Percentiles rank a stretch among this genome's conserved stretches.
phyloP scores from a whole-genome alignment of 345 rosid species.

The Microcos paniculata region DNA sequence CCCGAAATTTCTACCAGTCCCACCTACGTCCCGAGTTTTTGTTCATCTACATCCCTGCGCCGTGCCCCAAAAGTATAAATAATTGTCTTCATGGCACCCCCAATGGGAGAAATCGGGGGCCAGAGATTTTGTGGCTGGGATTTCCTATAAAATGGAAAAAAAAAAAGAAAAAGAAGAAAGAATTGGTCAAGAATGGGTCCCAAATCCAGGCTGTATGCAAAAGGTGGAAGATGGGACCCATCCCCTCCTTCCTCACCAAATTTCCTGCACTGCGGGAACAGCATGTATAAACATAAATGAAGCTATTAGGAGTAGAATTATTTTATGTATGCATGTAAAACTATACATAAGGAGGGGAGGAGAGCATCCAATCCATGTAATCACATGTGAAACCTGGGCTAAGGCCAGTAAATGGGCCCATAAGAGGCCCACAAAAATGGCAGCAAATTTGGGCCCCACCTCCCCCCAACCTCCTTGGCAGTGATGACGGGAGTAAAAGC shows the following conservation, averaged over 20 bases:
- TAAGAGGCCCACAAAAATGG: background rate
- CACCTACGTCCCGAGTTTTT: background rate
- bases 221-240: background rate
- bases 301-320: background rate
- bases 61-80: background rate
- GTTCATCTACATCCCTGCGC: background rate
- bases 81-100: background rate
- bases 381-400: constrained; percentile 25
- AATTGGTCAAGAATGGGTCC: background rate
- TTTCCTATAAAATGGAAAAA: background rate
- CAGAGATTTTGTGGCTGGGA: constrained; percentile 5
- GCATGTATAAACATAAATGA: background rate
- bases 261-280: constrained; percentile 40
- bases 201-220: constrained; percentile 43
- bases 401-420: constrained; percentile 14
- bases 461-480: background rate
- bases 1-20: background rate
- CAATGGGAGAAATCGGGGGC: background rate
- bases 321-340: background rate
- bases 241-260: constrained; percentile 1
- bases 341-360: background rate
- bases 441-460: constrained; percentile 10
- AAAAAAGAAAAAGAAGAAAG: no score
- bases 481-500: constrained; percentile 13
- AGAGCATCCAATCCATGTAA: background rate